These are phyloP conservation scores for Trametes meyenii DNA, from an alignment of 768 basidiomycete species.

Conservation along the genomic window DNA sequence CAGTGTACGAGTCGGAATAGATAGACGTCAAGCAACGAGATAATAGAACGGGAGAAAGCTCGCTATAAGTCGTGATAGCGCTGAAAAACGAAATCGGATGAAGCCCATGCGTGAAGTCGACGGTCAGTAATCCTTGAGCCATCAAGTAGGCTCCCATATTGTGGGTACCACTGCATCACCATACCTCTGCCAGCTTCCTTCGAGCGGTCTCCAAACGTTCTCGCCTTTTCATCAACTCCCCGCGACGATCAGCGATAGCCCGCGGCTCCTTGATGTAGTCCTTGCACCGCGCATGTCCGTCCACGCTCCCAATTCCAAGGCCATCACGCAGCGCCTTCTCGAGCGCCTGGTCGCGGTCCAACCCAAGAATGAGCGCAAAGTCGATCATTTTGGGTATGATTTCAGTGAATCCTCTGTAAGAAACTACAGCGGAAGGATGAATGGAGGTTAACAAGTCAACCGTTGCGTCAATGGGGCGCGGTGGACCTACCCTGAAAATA, in stretches of 20 bases:
- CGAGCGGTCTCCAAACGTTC: slow-evolving; percentile 52
- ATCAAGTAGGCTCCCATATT: too few relatives aligned
- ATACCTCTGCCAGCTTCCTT: slow-evolving; percentile 39
- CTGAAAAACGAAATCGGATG: too few relatives aligned
- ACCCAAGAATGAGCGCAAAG: slow-evolving; percentile 55
- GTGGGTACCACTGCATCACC: too few relatives aligned
- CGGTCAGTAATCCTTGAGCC: too few relatives aligned
- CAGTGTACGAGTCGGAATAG: too few relatives aligned
- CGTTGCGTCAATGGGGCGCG: background rate
- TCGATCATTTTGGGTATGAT: slow-evolving; percentile 48
- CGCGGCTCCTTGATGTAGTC: slow-evolving; percentile 56
- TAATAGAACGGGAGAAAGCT: too few relatives aligned
- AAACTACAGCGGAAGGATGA: slow-evolving; percentile 30
- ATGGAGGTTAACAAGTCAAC: background rate
- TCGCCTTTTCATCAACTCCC: slow-evolving; percentile 53
- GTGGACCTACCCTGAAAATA: slow-evolving; percentile 68
- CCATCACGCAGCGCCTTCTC: slow-evolving; percentile 48
- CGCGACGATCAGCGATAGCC: slow-evolving; percentile 45
- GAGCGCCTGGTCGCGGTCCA: slow-evolving; percentile 48
- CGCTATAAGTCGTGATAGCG: too few relatives aligned
- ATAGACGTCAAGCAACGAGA: too few relatives aligned
- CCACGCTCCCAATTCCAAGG: slow-evolving; percentile 53
- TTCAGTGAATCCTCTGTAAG: slow-evolving; percentile 50
- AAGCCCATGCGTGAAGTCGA: too few relatives aligned
- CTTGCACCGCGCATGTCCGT: slow-evolving; percentile 50